Conservation (phyloP, 495 filamentous ascomycete genomes). For the Pyronema domesticum region DNA sequence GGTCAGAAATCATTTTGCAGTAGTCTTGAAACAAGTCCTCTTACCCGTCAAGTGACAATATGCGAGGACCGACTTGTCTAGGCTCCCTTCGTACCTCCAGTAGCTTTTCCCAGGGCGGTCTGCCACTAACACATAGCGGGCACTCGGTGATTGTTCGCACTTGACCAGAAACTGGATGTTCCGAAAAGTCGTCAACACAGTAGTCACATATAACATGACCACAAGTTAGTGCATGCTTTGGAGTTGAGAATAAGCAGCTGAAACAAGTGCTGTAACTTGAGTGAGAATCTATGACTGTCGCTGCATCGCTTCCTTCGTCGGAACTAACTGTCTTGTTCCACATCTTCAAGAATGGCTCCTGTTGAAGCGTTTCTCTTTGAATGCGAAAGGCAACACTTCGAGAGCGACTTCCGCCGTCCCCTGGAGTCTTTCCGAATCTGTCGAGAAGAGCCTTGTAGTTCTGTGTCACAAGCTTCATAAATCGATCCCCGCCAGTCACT, state of each 20-base stretch:
- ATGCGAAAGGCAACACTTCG: not conserved
- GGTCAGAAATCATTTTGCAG: not conserved
- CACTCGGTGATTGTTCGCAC: slow-evolving; percentile 7
- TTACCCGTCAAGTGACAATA: slow-evolving; percentile 30
- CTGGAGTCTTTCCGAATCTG: not conserved
- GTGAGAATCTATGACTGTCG: not conserved
- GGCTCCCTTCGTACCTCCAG: slow-evolving; percentile 26
- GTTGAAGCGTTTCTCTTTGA: not conserved
- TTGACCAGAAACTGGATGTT: not conserved
- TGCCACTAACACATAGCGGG: not conserved
- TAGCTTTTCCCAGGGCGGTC: not conserved
- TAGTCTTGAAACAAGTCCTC: slow-evolving; percentile 1
- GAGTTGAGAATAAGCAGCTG: slow-evolving; percentile 26
- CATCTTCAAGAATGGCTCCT: not conserved
- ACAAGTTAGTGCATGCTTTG: slow-evolving; percentile 28
- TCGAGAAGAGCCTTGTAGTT: not conserved
- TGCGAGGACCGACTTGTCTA: slow-evolving; percentile 22
- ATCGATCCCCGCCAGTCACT: not conserved
- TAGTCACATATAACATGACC: slow-evolving; percentile 28
- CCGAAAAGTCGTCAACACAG: slow-evolving; percentile 20
- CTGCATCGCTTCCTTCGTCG: not conserved
- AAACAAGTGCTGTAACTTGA: slow-evolving; percentile 27
- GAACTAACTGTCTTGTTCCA: not conserved
- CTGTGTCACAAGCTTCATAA: not conserved
- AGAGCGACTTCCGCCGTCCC: not conserved